phyloP scores from a whole-genome alignment of 148 eudicot genomes.

The Camellia lanceoleosa region DNA sequence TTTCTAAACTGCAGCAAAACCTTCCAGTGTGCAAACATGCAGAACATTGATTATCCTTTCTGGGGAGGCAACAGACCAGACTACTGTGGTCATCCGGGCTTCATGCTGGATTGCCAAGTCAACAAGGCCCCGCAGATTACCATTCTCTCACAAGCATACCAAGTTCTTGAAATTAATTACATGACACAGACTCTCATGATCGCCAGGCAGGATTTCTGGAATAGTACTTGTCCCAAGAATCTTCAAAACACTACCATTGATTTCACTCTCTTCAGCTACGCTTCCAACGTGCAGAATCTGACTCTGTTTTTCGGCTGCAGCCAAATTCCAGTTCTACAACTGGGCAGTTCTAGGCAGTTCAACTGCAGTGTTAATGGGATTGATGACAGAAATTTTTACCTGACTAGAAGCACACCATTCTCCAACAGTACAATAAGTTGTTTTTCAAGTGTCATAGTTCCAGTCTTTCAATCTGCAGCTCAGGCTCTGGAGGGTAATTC shows the following conservation, averaged over 20 bases:
- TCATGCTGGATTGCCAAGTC: neutral
- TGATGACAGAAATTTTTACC: neutral
- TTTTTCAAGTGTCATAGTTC: neutral
- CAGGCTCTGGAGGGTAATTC: too few relatives aligned
- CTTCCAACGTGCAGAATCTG: too few relatives aligned
- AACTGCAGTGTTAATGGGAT: too few relatives aligned
- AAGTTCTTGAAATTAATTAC: neutral
- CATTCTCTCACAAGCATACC: neutral
- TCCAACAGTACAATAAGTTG: neutral
- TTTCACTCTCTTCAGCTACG: neutral
- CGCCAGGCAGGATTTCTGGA: neutral
- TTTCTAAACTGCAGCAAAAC: too few relatives aligned
- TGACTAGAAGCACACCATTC: too few relatives aligned
- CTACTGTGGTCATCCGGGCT: slow-evolving; percentile 15
- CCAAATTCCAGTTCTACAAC: too few relatives aligned
- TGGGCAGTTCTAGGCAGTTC: too few relatives aligned
- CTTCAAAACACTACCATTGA: neutral
- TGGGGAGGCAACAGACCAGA: slow-evolving; percentile 16
- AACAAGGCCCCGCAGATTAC: neutral
- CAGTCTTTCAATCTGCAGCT: too few relatives aligned
- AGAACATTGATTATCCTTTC: neutral
- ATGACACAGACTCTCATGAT: neutral
- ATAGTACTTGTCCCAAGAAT: neutral
- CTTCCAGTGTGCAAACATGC: too few relatives aligned
- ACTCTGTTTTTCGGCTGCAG: too few relatives aligned